Evolutionary conservation across 2,329 filamentous ascomycete species (phyloP).

Genomic region (Colletotrichum kahawae): DNA sequence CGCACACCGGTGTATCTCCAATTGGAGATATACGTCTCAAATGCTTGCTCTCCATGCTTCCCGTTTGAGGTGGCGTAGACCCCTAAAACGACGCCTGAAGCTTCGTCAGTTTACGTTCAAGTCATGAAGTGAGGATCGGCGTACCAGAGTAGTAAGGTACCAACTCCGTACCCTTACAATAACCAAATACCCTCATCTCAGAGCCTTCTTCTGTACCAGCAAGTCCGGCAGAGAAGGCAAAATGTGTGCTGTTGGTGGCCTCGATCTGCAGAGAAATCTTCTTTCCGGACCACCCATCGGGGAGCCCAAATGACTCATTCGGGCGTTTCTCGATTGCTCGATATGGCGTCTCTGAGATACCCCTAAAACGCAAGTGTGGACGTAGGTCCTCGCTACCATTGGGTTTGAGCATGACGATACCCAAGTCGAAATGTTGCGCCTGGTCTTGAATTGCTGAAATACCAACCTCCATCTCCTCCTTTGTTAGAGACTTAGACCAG

Average conservation of each 20-base stretch:
- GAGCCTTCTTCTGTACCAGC: neutral
- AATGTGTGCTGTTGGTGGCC: constrained; percentile 18
- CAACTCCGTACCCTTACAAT: constrained; percentile 18
- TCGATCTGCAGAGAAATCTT: constrained; percentile 15
- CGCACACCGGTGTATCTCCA: neutral
- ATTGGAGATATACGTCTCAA: constrained; percentile 18
- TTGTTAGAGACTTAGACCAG: constrained; percentile 38
- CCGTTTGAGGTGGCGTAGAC: constrained; percentile 19
- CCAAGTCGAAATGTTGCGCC: constrained; percentile 56
- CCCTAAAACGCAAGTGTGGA: constrained; percentile 22
- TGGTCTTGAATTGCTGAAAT: constrained; percentile 58
- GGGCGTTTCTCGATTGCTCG: neutral
- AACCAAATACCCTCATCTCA: constrained; percentile 5
- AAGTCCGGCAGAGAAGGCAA: constrained; percentile 10
- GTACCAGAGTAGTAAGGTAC: constrained; percentile 24
- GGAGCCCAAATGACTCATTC: neutral
- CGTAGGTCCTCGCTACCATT: neutral
- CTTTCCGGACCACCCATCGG: neutral
- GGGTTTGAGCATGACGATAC: constrained; percentile 37
- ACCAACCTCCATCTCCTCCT: constrained; percentile 53
- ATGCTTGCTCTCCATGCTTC: constrained; percentile 21
- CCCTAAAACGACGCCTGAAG: neutral
- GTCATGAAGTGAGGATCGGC: neutral
- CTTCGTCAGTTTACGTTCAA: neutral
- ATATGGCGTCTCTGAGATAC: constrained; percentile 18